Conservation (phyloP, 2,329 filamentous ascomycete species). For the Xylariales sp. region DNA sequence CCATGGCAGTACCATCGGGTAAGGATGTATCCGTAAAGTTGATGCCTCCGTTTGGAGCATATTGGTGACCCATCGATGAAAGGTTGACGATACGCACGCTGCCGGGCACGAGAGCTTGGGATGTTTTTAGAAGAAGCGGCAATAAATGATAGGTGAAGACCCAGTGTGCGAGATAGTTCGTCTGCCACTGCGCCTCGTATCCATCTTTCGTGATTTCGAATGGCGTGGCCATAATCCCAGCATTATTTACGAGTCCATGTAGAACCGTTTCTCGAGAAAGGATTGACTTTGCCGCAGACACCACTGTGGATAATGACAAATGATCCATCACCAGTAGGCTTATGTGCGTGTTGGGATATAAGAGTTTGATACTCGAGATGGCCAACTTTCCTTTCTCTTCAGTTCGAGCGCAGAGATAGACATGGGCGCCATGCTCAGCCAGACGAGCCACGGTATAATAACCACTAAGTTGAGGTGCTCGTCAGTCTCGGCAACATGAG, state of each 20-base stretch:
- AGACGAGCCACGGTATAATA: conserved; percentile 31
- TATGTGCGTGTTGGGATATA: conserved; percentile 24
- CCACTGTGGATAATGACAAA: conserved; percentile 27
- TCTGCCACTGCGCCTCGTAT: conserved; percentile 34
- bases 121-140: conserved; percentile 28
- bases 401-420: conserved; percentile 34
- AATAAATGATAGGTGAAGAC: conserved; percentile 32
- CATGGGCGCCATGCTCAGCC: conserved; percentile 31
- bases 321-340: conserved; percentile 31
- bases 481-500: conserved; percentile 6
- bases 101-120: conserved; percentile 15
- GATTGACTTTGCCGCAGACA: conserved; percentile 27
- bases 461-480: conserved; percentile 18
- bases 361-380: conserved; percentile 26
- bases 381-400: conserved; percentile 24
- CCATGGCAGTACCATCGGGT: conserved; percentile 11
- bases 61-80: conserved; percentile 20
- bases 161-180: conserved; percentile 39
- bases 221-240: conserved; percentile 25
- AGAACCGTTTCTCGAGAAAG: conserved; percentile 21
- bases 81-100: conserved; percentile 23
- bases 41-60: conserved; percentile 20
- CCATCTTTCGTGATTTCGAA: conserved; percentile 28
- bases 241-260: conserved; percentile 29
- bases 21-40: conserved; percentile 15